A percentile compares a stretch with the other conserved stretches of the same genome.
These are phyloP conservation scores for Stachybotrys echinatus DNA, from an alignment of 2,329 filamentous ascomycete genomes.

Conservation along the genomic window DNA sequence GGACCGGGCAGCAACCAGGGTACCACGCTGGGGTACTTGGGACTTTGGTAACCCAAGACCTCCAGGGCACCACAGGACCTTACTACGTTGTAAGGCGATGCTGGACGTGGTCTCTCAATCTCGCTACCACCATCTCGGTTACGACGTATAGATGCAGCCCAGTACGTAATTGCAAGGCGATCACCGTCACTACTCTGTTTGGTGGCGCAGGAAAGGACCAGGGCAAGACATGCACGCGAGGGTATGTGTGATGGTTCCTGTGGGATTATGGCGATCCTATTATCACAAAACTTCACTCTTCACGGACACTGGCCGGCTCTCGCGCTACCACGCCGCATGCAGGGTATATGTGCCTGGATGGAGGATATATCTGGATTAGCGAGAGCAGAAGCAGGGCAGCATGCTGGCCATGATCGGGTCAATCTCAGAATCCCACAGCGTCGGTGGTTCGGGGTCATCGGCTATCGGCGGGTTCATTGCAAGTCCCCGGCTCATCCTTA, in stretches of 20 bases:
- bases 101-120: not conserved
- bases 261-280: not conserved
- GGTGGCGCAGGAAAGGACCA: too few species aligned
- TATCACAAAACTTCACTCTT: too few species aligned
- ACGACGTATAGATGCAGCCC: too few species aligned
- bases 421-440: not conserved
- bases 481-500: too few species aligned
- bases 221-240: not conserved
- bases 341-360: too few species aligned
- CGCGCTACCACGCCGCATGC: too few species aligned
- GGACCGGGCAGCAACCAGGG: not conserved
- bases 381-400: not conserved
- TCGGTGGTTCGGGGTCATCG: not conserved
- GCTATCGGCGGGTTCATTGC: not conserved
- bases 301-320: too few species aligned
- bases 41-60: not conserved
- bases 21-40: not conserved
- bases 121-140: not conserved
- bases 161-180: too few species aligned
- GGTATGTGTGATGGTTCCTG: not conserved
- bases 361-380: too few species aligned
- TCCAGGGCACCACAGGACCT: too few species aligned
- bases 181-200: too few species aligned
- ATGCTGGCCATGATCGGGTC: not conserved
- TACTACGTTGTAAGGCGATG: too few species aligned